Conservation (phyloP, 2,329 filamentous ascomycete genomes). For the Aspergillus pseudoglaucus region DNA sequence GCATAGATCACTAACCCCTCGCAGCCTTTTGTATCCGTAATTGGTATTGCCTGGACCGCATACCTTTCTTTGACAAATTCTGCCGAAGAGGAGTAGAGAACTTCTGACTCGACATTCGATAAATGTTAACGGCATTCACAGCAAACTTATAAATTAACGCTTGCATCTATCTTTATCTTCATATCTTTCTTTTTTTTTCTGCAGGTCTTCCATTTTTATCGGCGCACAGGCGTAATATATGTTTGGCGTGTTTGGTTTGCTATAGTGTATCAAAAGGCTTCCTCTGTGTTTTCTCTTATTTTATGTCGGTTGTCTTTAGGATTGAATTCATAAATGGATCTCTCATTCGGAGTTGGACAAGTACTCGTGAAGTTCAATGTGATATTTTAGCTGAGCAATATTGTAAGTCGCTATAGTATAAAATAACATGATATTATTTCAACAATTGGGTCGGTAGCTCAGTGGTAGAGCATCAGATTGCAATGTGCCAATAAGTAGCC, state of each 20-base stretch:
- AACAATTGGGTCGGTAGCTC: neutral
- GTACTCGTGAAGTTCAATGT: too few relatives aligned
- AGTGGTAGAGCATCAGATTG: neutral
- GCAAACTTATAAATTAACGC: neutral
- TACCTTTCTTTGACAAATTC: slow-evolving; percentile 91
- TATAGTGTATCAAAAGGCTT: neutral
- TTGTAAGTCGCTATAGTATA: too few relatives aligned
- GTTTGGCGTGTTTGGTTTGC: neutral
- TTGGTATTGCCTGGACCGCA: slow-evolving; percentile 96
- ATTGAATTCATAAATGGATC: too few relatives aligned
- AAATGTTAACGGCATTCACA: too few relatives aligned
- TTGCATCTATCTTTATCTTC: slow-evolving; percentile 3
- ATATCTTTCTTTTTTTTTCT: slow-evolving; percentile 8
- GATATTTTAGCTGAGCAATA: too few relatives aligned
- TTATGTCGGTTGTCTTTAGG: too few relatives aligned
- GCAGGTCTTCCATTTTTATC: neutral
- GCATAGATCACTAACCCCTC: neutral
- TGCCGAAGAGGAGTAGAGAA: slow-evolving; percentile 57
- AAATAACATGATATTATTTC: neutral
- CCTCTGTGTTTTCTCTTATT: neutral
- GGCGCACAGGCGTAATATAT: slow-evolving; percentile 10
- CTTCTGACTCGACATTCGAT: neutral
- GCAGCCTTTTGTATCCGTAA: slow-evolving; percentile 88
- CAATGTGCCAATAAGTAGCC: neutral
- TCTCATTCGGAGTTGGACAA: too few relatives aligned